Evolutionary conservation across 2,329 filamentous ascomycete genomes (phyloP), one percentile per base, ranked within the genome.

Genomic region (Nothomitra cinnamomea): DNA sequence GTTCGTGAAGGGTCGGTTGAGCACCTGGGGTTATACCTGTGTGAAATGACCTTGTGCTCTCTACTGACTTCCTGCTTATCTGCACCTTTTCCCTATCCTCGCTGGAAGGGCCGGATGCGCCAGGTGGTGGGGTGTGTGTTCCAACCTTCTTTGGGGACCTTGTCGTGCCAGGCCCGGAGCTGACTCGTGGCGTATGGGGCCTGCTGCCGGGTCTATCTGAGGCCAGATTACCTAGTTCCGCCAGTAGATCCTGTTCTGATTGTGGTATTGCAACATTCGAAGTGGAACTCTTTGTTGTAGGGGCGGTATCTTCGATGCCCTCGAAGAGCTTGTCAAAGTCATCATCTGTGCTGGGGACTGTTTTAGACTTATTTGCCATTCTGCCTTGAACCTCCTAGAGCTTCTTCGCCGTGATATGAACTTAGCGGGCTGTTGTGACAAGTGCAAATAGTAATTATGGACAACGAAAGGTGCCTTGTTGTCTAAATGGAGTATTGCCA

Each of bases 161-260:
- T 7, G 67, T 64, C 35, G 67, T 70, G 49, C 25, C 24, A 28
- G 64, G 64, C 41, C 70, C 72, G 47, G 70, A 70, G 55, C 71
- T 73, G 55, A 74, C 66, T 60, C 86, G 84, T 40, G 90, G 92
- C 1, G 90, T 96, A 62, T 86, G 83, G 15, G 90, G 86, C 49
- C 89, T 81, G 58, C 81, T 81, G 57, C 72, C 63, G 32, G 85
- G 77, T 63, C 82, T 74, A 65, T 85, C 80, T 53, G 79, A 75
- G 61, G 80, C 86, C 43, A 94, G 78, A 60, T 82, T 82, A 66
- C 94, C 87, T 57, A 96, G 78, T 61, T 95, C 89, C 57, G 88
- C 88, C 40, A 96, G 77, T 55, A 90, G 80, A 65, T 95, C 88
- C 60, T 86, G 77, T 61, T 82, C 76, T 60, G 62, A 60, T 21